Conservation (phyloP, 257 asterid genomes). For the Solanum paucissectum region DNA sequence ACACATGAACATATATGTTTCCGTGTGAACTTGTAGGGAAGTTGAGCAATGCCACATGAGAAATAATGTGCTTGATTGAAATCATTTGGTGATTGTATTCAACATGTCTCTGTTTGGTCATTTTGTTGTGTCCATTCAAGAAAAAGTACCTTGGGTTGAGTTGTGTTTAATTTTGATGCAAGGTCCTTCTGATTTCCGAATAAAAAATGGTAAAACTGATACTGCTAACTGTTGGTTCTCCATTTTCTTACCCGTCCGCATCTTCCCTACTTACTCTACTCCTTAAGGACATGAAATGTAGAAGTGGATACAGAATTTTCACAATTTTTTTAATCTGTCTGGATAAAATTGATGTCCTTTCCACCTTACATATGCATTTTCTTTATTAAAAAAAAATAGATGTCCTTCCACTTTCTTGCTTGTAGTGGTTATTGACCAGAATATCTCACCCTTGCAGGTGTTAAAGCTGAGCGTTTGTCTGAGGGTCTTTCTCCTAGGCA, state of each 20-base stretch:
- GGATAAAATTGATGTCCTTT: not conserved
- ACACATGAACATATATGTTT: not conserved
- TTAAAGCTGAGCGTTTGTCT: conserved; percentile 37
- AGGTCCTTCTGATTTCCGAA: not conserved
- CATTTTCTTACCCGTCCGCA: not conserved
- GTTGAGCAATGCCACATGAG: no score
- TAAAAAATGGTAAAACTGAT: not conserved
- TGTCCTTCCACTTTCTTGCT: not conserved
- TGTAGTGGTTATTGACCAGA: not conserved
- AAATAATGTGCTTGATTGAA: no score
- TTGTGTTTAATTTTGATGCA: not conserved
- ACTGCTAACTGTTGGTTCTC: not conserved
- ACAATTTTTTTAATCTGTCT: not conserved
- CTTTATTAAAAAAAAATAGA: not conserved
- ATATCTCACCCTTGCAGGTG: conserved; percentile 28
- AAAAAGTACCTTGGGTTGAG: not conserved
- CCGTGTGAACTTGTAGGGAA: not conserved
- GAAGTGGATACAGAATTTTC: not conserved
- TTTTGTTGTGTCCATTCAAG: not conserved
- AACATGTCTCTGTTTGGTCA: not conserved
- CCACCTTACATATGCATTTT: not conserved
- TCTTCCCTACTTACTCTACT: no score
- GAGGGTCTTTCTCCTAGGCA: conserved; percentile 97
- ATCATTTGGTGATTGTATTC: not conserved
- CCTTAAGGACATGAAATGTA: not conserved